A percentile compares a stretch with the other conserved stretches of the same genome.
phyloP scores from a whole-genome alignment of 2,329 filamentous ascomycete genomes.

The Fusarium verrucosum region DNA sequence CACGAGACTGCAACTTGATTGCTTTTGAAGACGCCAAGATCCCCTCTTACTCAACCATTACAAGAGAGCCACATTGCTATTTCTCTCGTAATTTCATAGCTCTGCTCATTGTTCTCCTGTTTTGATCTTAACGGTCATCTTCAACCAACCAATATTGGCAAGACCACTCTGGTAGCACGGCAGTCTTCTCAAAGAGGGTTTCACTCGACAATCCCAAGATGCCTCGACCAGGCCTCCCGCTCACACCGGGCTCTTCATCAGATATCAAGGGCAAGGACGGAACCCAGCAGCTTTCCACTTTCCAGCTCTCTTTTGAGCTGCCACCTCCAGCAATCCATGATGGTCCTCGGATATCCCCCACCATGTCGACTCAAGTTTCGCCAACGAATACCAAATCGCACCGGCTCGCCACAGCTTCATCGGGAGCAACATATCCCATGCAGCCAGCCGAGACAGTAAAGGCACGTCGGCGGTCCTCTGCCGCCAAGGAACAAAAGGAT shows the following conservation, averaged over 20 bases:
- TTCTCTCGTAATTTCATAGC: neutral
- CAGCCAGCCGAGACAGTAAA: constrained; percentile 63
- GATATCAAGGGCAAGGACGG: constrained; percentile 80
- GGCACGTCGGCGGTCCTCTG: constrained; percentile 62
- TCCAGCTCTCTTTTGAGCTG: constrained; percentile 77
- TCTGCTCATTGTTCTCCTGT: neutral
- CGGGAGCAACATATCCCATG: constrained; percentile 53
- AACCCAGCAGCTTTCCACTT: constrained; percentile 64
- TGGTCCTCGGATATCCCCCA: constrained; percentile 58
- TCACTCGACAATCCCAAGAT: constrained; percentile 37
- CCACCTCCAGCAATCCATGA: constrained; percentile 77
- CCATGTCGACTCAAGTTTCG: constrained; percentile 38
- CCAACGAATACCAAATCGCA: constrained; percentile 47
- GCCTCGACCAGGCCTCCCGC: constrained; percentile 59
- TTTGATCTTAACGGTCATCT: neutral
- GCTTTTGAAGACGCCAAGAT: constrained; percentile 6
- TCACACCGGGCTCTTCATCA: constrained; percentile 81
- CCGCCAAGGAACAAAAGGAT: constrained; percentile 58
- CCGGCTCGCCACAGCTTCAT: constrained; percentile 40
- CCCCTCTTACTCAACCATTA: constrained; percentile 3
- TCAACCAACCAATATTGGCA: neutral
- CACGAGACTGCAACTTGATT: constrained; percentile 21
- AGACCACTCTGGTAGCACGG: neutral
- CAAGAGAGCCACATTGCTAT: neutral
- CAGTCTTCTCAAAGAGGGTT: neutral